Conservation (phyloP, 2,329 filamentous ascomycete species). For the Aspergillus glaucus region DNA sequence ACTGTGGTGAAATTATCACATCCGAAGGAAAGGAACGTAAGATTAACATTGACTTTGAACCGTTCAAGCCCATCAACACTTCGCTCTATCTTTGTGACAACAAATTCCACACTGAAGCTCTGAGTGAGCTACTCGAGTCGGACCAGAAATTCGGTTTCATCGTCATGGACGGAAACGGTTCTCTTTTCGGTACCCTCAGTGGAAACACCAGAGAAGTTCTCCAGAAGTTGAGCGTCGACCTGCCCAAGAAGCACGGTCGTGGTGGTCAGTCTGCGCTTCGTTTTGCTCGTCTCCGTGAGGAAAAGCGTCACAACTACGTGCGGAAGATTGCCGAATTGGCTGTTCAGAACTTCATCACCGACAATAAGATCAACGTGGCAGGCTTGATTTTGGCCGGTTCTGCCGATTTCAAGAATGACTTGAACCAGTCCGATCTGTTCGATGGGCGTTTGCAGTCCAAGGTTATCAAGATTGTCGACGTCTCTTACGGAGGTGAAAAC, state of each 20-base stretch:
- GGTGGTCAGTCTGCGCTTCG: conserved; percentile 98
- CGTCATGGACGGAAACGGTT: conserved; percentile 98
- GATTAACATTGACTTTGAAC: conserved; percentile 99
- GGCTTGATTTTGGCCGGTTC: conserved; percentile 94
- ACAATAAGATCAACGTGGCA: conserved; percentile 96
- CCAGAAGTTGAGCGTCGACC: conserved; percentile 97
- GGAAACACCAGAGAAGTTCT: conserved; percentile 95
- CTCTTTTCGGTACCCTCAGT: conserved; percentile 91
- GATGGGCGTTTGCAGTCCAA: conserved; percentile 84
- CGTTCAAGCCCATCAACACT: conserved; percentile 99
- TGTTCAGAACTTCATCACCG: conserved; percentile 97
- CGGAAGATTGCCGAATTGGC: conserved; percentile 97
- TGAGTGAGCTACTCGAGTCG: conserved; percentile 94
- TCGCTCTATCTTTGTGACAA: conserved; percentile 99
- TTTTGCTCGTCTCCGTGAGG: conserved; percentile 98
- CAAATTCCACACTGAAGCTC: conserved; percentile 97
- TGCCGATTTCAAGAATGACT: conserved; percentile 98
- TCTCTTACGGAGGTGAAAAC: conserved; percentile 98
- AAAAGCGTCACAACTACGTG: conserved; percentile 99
- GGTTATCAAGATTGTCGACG: conserved; percentile 99
- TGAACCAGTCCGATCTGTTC: conserved; percentile 96
- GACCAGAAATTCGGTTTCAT: conserved; percentile 99
- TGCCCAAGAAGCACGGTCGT: conserved; percentile 99
- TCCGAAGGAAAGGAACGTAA: conserved; percentile 97
- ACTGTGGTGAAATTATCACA: conserved; percentile 99